Evolutionary conservation across 164 flowering plant species (phyloP).

Genomic region (Amborella trichopoda): DNA sequence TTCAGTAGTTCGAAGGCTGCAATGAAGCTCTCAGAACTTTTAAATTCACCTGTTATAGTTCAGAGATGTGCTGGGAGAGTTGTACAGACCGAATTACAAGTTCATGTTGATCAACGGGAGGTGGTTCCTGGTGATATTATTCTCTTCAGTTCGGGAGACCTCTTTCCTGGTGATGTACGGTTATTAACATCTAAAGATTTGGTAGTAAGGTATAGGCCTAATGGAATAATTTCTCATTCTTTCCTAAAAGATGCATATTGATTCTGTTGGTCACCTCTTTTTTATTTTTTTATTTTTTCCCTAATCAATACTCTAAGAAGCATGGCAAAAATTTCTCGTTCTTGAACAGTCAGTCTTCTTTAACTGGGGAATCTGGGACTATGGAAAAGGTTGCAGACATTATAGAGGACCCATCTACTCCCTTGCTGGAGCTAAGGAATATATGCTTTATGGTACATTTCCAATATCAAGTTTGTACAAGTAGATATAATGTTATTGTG

Average conservation of each 20-base stretch:
- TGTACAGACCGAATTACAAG: conserved; percentile 55
- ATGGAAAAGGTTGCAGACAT: conserved; percentile 51
- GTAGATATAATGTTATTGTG: too few relatives aligned
- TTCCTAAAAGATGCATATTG: not conserved
- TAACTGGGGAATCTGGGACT: conserved; percentile 71
- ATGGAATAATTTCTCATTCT: not conserved
- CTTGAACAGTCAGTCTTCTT: conserved; percentile 72
- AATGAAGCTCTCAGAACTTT: conserved; percentile 54
- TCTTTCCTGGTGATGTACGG: conserved; percentile 75
- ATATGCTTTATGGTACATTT: conserved; percentile 72
- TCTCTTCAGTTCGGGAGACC: conserved; percentile 61
- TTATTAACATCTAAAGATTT: conserved; percentile 54
- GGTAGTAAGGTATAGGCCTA: conserved; percentile 65
- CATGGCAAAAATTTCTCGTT: conserved; percentile 28
- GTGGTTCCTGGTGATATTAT: conserved; percentile 70
- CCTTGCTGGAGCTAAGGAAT: conserved; percentile 61
- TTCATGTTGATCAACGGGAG: conserved; percentile 72
- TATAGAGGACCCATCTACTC: conserved; percentile 46
- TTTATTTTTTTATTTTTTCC: conserved; percentile 8
- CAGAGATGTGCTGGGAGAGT: conserved; percentile 80
- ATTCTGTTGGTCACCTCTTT: conserved; percentile 3
- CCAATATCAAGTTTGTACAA: too few relatives aligned
- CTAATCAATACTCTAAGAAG: conserved; percentile 8
- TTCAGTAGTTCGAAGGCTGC: conserved; percentile 69
- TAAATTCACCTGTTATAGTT: conserved; percentile 59